Conservation (phyloP, 352 stramenopile species). For the Phytophthora crassamura region DNA sequence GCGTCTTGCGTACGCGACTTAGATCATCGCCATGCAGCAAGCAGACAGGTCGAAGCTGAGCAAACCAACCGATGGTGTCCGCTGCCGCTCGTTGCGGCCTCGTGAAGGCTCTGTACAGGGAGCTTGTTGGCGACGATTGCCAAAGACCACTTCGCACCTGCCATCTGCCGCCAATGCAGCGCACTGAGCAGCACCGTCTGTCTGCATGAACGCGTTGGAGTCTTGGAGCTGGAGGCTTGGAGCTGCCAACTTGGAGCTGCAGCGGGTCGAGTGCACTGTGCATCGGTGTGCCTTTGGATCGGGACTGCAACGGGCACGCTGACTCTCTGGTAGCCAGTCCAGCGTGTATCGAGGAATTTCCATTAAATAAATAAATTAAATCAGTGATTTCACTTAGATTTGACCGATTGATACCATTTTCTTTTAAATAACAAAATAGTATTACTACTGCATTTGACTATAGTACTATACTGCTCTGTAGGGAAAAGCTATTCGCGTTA, state of each 20-base stretch:
- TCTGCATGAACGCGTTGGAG: neutral
- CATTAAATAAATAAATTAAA: too few relatives aligned
- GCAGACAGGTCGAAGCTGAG: slow-evolving; percentile 19
- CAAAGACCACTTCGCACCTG: slow-evolving; percentile 9
- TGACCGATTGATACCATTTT: too few relatives aligned
- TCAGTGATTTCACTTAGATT: too few relatives aligned
- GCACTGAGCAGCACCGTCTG: slow-evolving; percentile 12
- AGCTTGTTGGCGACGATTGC: neutral
- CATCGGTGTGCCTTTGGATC: neutral
- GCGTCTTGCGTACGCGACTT: slow-evolving; percentile 3
- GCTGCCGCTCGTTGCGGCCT: slow-evolving; percentile 5
- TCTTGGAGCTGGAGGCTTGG: too few relatives aligned
- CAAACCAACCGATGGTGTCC: slow-evolving; percentile 21
- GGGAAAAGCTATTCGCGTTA: too few relatives aligned
- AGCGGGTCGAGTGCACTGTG: neutral
- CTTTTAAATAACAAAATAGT: too few relatives aligned
- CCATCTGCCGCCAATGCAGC: slow-evolving; percentile 25
- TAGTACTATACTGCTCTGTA: too few relatives aligned
- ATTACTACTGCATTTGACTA: too few relatives aligned
- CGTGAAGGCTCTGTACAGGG: slow-evolving; percentile 21
- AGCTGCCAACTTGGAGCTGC: too few relatives aligned
- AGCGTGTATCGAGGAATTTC: too few relatives aligned
- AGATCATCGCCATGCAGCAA: slow-evolving; percentile 16
- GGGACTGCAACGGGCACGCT: too few relatives aligned
- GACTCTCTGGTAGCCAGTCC: too few relatives aligned